Evolutionary conservation across 1,284 basidiomycete genomes (phyloP).

Genomic region (Pascua sp.): DNA sequence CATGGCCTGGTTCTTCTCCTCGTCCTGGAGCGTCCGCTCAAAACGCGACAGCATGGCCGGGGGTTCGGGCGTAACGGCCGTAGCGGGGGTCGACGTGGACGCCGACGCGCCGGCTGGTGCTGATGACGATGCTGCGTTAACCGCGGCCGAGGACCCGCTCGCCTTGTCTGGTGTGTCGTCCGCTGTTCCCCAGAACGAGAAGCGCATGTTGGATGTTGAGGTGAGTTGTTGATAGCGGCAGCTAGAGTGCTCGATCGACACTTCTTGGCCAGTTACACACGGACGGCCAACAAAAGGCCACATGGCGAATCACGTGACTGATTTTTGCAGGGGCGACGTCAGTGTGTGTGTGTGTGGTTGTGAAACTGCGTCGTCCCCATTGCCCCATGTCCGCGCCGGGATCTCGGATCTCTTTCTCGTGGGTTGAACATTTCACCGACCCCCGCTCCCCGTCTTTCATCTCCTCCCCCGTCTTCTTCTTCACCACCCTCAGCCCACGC

Average conservation of each 20-base stretch:
- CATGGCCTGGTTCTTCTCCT: conserved; percentile 42
- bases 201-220: conserved; percentile 8
- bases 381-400: too few species aligned
- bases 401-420: neutral
- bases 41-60: conserved; percentile 28
- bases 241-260: too few species aligned
- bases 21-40: conserved; percentile 38
- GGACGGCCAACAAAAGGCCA: too few species aligned
- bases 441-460: neutral
- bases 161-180: neutral
- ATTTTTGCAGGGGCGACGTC: too few species aligned
- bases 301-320: too few species aligned
- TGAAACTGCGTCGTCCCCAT: too few species aligned
- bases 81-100: neutral
- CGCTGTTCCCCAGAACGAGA: conserved; percentile 4
- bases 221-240: neutral
- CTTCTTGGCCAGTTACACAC: too few species aligned
- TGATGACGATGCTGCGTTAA: too few species aligned
- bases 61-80: neutral
- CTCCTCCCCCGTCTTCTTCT: neutral
- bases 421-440: neutral
- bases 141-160: neutral
- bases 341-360: too few species aligned
- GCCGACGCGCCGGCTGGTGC: too few species aligned
- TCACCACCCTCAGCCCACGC: neutral